Base-by-base conservation (phyloP, 1,284 basidiomycete species). In the Fomitopsis pinicola region DNA sequence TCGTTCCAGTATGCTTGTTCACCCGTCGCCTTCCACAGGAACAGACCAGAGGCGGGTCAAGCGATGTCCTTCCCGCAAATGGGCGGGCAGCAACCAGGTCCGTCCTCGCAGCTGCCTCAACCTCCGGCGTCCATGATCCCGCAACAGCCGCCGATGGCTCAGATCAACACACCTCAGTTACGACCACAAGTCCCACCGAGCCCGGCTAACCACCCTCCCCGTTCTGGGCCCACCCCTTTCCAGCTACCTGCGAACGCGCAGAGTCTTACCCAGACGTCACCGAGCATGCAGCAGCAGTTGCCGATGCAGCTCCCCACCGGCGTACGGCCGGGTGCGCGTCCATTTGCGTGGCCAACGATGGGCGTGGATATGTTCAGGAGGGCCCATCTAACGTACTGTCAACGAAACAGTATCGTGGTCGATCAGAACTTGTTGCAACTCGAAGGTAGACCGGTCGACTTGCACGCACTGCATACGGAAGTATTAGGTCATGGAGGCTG, bases 401-500 rank as follows among this genome's bases (percentile, higher is more conserved):
- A 65, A 57, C 79, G 71, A 42, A 78, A 78, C 55, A 68, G 67
- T 9, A 65, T 82, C 40, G 75, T 75, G 36, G 66, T 77, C n/a
- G 79, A 81, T 59, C 66, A 70, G 46, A 75, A 74, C 2, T 63
- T 81, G 42, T 61, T 84, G 64, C 73, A 71, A 38, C 73, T 83
- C 48, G 86, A 89, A 1, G 77, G 76, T 52, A 78, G 81, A 45
- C 70, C 62, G 38, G 80, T 91, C 26, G 86, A 88, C 67, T 69
- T 89, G 30, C 78, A 85, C 71, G 65, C 72, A 38, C 71, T 91
- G 46, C 87, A 91, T 68, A 69, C 70, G 52, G 69, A 79, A 46
- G 87, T 91, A 22, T 78, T 87, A 71, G 75, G 72, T 38, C 80
- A 82, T 68, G 84, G 83, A 59, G 88, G 88, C 42, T 68, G 68